Evolutionary conservation across 2,329 filamentous ascomycete genomes (phyloP).

Genomic region (Aplosporella prunicola): DNA sequence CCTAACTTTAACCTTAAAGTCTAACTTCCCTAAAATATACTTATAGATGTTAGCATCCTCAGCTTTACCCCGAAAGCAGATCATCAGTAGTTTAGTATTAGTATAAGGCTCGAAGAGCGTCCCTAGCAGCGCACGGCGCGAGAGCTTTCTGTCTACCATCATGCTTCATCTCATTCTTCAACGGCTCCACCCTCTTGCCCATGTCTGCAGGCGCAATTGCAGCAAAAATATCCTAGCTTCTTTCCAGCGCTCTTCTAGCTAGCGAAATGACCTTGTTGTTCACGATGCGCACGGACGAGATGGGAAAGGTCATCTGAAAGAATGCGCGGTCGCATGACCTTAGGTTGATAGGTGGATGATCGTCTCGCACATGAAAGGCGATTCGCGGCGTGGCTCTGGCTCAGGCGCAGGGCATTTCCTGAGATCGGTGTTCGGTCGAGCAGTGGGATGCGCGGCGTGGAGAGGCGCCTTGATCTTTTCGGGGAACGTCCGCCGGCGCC

Average conservation of each 20-base stretch:
- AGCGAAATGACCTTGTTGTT: conserved; percentile 66
- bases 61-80: no score
- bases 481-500: conserved; percentile 1
- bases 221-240: conserved; percentile 55
- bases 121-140: no score
- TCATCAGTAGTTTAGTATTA: no score
- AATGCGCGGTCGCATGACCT: conserved; percentile 75
- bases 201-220: conserved; percentile 57
- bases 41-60: no score
- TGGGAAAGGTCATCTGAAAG: conserved; percentile 66
- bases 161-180: conserved; percentile 34
- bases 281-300: conserved; percentile 68
- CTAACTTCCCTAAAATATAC: no score
- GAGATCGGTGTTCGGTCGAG: no score
- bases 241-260: conserved; percentile 57
- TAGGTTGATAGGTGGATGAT: conserved; percentile 69
- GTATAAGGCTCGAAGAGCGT: no score
- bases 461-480: no score
- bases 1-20: no score
- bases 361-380: background rate
- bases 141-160: no score
- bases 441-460: conserved; percentile 6
- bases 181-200: conserved; percentile 24
- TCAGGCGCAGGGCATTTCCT: no score
- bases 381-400: no score